Percentiles rank a stretch among this genome's conserved stretches.
phyloP scores from a whole-genome alignment of 169 alveolate genomes.

The Cryptosporidium viatorum region DNA sequence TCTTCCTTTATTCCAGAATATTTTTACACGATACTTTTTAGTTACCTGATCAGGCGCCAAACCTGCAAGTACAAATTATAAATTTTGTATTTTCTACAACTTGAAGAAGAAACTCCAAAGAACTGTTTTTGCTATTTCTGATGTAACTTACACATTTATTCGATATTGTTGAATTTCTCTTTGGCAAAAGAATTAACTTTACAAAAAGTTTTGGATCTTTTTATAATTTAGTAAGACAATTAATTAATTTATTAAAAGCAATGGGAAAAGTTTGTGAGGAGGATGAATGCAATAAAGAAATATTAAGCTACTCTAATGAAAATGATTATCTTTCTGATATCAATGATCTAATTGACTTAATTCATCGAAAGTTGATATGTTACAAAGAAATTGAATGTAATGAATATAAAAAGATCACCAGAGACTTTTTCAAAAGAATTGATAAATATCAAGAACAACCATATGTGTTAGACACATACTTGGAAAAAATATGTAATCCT shows the following conservation, averaged over 20 bases:
- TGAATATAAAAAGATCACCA: slow-evolving; percentile 17
- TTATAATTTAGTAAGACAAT: neutral
- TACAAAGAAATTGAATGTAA: slow-evolving; percentile 24
- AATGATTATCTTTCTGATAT: slow-evolving; percentile 41
- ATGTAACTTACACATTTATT: neutral
- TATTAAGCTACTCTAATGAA: slow-evolving; percentile 28
- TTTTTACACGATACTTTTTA: neutral
- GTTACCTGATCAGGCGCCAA: slow-evolving; percentile 35
- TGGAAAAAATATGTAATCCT: slow-evolving; percentile 41
- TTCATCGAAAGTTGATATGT: neutral
- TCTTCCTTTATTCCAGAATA: neutral
- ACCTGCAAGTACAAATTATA: neutral
- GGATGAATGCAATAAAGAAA: neutral
- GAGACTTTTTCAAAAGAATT: neutral
- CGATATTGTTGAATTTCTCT: too few relatives aligned
- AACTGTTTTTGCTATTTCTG: too few relatives aligned
- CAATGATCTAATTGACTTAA: slow-evolving; percentile 2
- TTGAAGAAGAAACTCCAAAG: too few relatives aligned
- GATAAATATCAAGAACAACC: slow-evolving; percentile 68
- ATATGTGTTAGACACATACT: slow-evolving; percentile 43
- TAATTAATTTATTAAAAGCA: neutral
- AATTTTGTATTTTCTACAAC: neutral
- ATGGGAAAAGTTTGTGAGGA: slow-evolving; percentile 7
- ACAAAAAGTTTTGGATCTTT: neutral
- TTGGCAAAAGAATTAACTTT: neutral